These are phyloP conservation scores for Exophiala mesophila DNA, from an alignment of 2,329 filamentous ascomycete genomes.

Conservation along the genomic window DNA sequence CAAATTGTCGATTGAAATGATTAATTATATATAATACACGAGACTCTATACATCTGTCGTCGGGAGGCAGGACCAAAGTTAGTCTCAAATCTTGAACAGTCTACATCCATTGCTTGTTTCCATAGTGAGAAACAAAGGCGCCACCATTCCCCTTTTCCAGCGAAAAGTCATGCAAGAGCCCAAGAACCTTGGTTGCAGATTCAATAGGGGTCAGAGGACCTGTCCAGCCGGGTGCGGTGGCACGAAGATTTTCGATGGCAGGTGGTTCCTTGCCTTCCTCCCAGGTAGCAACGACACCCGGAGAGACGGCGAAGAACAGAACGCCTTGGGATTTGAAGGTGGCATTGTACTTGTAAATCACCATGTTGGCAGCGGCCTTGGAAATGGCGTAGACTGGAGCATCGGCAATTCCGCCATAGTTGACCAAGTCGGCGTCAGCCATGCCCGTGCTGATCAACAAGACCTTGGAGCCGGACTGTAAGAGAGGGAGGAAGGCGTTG, in stretches of 20 bases:
- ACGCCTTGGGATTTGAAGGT: slow-evolving; percentile 49
- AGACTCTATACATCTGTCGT: too few relatives aligned
- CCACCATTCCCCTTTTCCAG: slow-evolving; percentile 39
- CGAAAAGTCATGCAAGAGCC: slow-evolving; percentile 10
- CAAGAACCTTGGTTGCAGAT: slow-evolving; percentile 9
- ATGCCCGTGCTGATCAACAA: slow-evolving; percentile 47
- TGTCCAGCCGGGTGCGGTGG: slow-evolving; percentile 8
- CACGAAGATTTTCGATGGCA: slow-evolving; percentile 1
- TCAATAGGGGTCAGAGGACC: slow-evolving; percentile 12
- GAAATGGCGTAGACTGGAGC: slow-evolving; percentile 43
- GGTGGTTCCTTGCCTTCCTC: slow-evolving; percentile 1
- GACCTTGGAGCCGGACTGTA: slow-evolving; percentile 51
- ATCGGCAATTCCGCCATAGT: slow-evolving; percentile 33
- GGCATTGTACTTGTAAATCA: slow-evolving; percentile 50
- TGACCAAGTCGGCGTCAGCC: slow-evolving; percentile 45
- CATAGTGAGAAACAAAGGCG: slow-evolving; percentile 50
- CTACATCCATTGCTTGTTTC: slow-evolving; percentile 52
- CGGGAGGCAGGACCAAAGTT: too few relatives aligned
- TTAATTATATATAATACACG: too few relatives aligned
- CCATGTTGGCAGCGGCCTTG: slow-evolving; percentile 51
- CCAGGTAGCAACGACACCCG: slow-evolving; percentile 46
- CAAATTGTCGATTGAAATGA: too few relatives aligned
- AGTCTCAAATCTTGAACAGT: too few relatives aligned
- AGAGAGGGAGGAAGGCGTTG: slow-evolving; percentile 50
- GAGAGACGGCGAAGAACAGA: slow-evolving; percentile 49